A percentile compares a stretch with the other conserved stretches of the same genome.
Evolutionary conservation across 2,329 filamentous ascomycete genomes (phyloP).

Genomic region (Epichloe scottii): DNA sequence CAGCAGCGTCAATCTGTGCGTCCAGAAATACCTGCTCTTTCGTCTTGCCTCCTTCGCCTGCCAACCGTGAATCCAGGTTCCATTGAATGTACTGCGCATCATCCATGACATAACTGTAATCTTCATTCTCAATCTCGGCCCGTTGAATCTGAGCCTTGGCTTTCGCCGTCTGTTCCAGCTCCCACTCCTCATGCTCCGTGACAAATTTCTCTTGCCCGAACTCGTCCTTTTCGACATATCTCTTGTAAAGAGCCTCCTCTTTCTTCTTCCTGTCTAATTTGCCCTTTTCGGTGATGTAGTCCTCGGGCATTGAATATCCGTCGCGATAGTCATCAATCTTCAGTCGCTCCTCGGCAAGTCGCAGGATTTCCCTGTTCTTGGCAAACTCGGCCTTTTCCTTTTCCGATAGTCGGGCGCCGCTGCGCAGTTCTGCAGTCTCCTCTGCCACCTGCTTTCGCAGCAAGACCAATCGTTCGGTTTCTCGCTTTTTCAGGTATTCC

Average conservation of each 20-base stretch:
- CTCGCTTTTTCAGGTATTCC: conserved; percentile 86
- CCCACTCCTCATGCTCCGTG: conserved; percentile 94
- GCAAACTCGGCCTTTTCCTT: conserved; percentile 79
- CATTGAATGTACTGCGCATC: conserved; percentile 80
- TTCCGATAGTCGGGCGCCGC: conserved; percentile 61
- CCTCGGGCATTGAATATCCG: conserved; percentile 85
- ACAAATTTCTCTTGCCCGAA: conserved; percentile 80
- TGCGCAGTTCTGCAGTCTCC: conserved; percentile 68
- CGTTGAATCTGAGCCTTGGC: conserved; percentile 75
- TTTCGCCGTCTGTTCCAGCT: conserved; percentile 75
- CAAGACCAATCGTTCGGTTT: conserved; percentile 74
- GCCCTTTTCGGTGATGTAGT: conserved; percentile 88
- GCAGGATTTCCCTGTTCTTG: conserved; percentile 71
- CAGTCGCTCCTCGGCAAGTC: conserved; percentile 71
- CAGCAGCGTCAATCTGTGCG: conserved; percentile 74
- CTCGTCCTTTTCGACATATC: conserved; percentile 79
- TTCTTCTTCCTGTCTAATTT: conserved; percentile 82
- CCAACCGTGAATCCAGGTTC: conserved; percentile 59
- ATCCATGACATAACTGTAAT: conserved; percentile 91
- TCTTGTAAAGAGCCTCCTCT: conserved; percentile 77
- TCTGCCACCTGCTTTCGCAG: conserved; percentile 82
- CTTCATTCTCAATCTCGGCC: conserved; percentile 61
- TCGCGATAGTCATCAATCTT: conserved; percentile 85
- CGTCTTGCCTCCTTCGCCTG: conserved; percentile 57
- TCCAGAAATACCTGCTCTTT: conserved; percentile 70